phyloP scores from a whole-genome alignment of 2,329 filamentous ascomycete genomes.

The Colletotrichum endophyticum region DNA sequence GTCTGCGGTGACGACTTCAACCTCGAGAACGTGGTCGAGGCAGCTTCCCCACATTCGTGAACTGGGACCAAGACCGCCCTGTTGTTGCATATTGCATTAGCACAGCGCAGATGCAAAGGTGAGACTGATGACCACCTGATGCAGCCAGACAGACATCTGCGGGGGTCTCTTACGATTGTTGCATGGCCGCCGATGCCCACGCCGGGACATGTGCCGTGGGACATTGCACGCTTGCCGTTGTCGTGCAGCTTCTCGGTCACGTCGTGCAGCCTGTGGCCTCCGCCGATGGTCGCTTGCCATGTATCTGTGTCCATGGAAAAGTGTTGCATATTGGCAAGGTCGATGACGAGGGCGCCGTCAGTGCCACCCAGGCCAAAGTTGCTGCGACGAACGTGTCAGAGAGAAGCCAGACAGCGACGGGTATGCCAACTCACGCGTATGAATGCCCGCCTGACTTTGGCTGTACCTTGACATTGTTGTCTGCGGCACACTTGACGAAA shows the following conservation, averaged over 20 bases:
- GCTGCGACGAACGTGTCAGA: conserved; percentile 22
- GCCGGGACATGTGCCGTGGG: conserved; percentile 64
- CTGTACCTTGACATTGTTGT: conserved; percentile 58
- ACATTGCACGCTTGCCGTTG: conserved; percentile 59
- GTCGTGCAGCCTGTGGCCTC: conserved; percentile 56
- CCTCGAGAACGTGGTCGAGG: conserved; percentile 59
- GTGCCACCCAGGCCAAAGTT: conserved; percentile 53
- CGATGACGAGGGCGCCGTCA: conserved; percentile 57
- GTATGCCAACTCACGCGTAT: conserved; percentile 51
- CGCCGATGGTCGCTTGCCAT: conserved; percentile 60
- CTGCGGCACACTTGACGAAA: conserved; percentile 61
- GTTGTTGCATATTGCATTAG: not conserved
- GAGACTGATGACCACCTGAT: not conserved
- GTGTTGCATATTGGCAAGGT: conserved; percentile 56
- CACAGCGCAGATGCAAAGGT: not conserved
- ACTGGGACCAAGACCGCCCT: conserved; percentile 63
- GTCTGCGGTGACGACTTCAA: conserved; percentile 61
- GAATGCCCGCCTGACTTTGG: conserved; percentile 70
- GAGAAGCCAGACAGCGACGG: not conserved
- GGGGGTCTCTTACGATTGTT: conserved; percentile 51
- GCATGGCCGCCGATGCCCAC: conserved; percentile 65
- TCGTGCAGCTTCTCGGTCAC: conserved; percentile 55
- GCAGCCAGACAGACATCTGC: not conserved
- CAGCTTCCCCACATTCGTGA: conserved; percentile 64
- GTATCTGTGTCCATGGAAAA: conserved; percentile 58